Base-by-base conservation (phyloP, 2,329 filamentous ascomycete species). In the Phaeosphaeriaceae sp. region DNA sequence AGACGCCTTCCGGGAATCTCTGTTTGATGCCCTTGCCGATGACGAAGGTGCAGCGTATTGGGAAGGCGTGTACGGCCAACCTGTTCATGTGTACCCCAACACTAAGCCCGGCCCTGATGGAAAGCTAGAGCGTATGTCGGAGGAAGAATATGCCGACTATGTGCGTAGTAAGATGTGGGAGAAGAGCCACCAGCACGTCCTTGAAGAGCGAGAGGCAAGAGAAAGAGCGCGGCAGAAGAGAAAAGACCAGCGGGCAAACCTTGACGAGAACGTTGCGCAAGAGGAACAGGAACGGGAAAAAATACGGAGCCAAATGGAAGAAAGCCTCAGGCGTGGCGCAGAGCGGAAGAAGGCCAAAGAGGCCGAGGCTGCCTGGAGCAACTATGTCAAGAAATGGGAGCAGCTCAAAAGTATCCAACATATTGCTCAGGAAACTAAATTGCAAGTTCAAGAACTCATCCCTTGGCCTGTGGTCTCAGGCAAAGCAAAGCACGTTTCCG, bases 21-120 rank as follows among this genome's bases (percentile, higher is more conserved):
- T 99, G 4, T 97, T 97, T 76, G 94, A 99, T 72, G 94, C 94
- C 26, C 87, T 99, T 74, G 93, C 92, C 30, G 94, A 99, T 73
- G 93, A 97, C 68, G 94, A 99, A 75, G 94, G 93, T 38, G 94
- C 94, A 2, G 84, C 86, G 6, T 99, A 94, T 77, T 99, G 94
- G 94, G 88, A 97, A 72, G 85, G 85, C 13, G 90, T 99, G n/a
- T 99, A 97, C 74, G 92, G 92, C 1, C 93, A 97, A 71, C 93
- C 94, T 0, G 88, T 97, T 41, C 92, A 97, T 73, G 83, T 85
- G 6, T 97, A 95, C 69, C 70, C 83, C 0, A 79, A 82, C 20
- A 79, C 80, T 0, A 78, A 67, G 82, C 82, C 54, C 73, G 86
- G 65, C 43, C 76, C 57, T 42, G 75, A 61, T 32, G 83, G 83